A percentile compares a stretch with the other conserved stretches of the same genome.
Conservation (phyloP, 441 rosid genomes). For the Adansonia grandidieri region DNA sequence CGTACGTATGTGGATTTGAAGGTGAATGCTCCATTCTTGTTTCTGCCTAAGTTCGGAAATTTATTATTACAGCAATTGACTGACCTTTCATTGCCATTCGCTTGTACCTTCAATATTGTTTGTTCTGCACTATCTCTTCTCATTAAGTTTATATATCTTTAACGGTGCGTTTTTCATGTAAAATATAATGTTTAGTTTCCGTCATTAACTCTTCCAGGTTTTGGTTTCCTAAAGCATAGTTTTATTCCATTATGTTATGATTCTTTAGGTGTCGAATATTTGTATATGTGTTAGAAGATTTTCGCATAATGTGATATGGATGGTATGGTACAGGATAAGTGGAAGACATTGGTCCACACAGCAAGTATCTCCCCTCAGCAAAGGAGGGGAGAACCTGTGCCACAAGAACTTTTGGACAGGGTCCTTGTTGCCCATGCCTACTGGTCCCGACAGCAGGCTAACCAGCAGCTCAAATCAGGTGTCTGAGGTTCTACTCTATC, state of each 20-base stretch:
- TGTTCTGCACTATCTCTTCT: too few species aligned
- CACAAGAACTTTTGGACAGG: slow-evolving; percentile 81
- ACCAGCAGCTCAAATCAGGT: slow-evolving; percentile 44
- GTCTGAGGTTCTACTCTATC: not conserved
- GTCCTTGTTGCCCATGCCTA: slow-evolving; percentile 75
- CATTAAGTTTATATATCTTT: too few species aligned
- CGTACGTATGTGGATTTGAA: slow-evolving; percentile 83
- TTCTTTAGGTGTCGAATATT: not conserved
- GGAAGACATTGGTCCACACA: slow-evolving; percentile 92
- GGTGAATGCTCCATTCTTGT: slow-evolving; percentile 42
- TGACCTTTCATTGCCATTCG: not conserved
- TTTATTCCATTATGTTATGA: not conserved
- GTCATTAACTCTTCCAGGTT: not conserved
- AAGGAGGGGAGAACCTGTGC: slow-evolving; percentile 89
- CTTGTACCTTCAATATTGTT: not conserved
- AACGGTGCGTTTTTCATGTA: not conserved
- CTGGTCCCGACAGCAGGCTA: slow-evolving; percentile 72
- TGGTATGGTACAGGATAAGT: slow-evolving; percentile 62
- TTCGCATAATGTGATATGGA: not conserved
- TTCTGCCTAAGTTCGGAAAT: not conserved
- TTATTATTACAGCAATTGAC: not conserved
- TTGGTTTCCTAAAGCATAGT: not conserved
- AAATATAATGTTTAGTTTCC: not conserved
- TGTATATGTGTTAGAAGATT: not conserved
- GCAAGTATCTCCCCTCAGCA: slow-evolving; percentile 90